Conservation (phyloP, 2,329 filamentous ascomycete species). For the Herpomyces periplanetae region DNA sequence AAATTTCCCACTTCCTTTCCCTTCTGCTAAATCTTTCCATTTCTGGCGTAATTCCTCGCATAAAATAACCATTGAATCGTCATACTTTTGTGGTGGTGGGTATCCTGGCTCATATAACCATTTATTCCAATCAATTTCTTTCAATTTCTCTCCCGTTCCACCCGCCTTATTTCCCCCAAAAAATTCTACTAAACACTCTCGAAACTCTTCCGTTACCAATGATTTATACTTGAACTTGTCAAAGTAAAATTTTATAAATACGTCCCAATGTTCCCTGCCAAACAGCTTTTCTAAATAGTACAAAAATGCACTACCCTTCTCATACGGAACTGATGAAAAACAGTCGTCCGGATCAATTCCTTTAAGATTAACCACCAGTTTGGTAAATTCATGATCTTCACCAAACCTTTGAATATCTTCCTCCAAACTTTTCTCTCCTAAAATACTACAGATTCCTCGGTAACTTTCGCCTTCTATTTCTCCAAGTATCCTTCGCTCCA, state of each 20-base stretch:
- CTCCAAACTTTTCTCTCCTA: slow-evolving; percentile 63
- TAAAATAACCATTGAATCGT: slow-evolving; percentile 46
- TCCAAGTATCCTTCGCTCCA: slow-evolving; percentile 47
- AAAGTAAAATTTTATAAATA: slow-evolving; percentile 54
- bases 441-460: slow-evolving; percentile 75
- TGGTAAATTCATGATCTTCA: slow-evolving; percentile 60
- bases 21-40: slow-evolving; percentile 20
- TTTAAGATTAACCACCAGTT: slow-evolving; percentile 49
- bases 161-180: slow-evolving; percentile 31
- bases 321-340: slow-evolving; percentile 67
- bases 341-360: slow-evolving; percentile 81
- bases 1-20: slow-evolving; percentile 8
- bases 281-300: slow-evolving; percentile 61
- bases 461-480: slow-evolving; percentile 42
- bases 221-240: slow-evolving; percentile 46
- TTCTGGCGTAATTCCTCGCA: slow-evolving; percentile 47
- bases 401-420: slow-evolving; percentile 44
- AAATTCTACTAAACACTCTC: slow-evolving; percentile 46
- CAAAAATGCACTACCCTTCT: slow-evolving; percentile 81
- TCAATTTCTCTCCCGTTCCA: slow-evolving; percentile 19
- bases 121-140: slow-evolving; percentile 47
- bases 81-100: slow-evolving; percentile 61
- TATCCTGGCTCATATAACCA: slow-evolving; percentile 64
- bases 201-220: slow-evolving; percentile 78
- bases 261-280: slow-evolving; percentile 54